Conservation (phyloP, 2,329 filamentous ascomycete species). For the Emergomyces africanus region DNA sequence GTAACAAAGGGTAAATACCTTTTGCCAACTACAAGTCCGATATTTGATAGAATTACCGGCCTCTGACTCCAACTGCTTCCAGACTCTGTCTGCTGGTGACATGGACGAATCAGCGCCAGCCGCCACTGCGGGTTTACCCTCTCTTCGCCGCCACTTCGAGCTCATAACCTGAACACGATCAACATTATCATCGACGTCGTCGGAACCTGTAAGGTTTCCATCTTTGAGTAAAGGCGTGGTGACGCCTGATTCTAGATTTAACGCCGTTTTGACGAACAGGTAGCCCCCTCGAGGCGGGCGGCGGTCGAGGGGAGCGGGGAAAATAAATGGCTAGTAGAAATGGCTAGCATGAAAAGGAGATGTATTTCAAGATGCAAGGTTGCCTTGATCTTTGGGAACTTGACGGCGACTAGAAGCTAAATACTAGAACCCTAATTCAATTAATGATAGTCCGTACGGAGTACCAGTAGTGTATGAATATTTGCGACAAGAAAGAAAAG, state of each 20-base stretch:
- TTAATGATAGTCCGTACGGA: too few species aligned
- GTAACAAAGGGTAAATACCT: conserved; percentile 42
- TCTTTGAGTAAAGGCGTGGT: neutral
- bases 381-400: neutral
- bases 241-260: conserved; percentile 14
- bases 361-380: too few species aligned
- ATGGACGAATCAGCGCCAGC: conserved; percentile 19
- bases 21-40: conserved; percentile 86
- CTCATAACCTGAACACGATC: conserved; percentile 12
- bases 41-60: conserved; percentile 74
- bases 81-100: conserved; percentile 34
- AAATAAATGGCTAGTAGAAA: conserved; percentile 3
- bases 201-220: conserved; percentile 6
- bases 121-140: conserved; percentile 11
- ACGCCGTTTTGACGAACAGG: conserved; percentile 29
- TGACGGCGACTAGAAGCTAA: neutral
- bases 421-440: too few species aligned
- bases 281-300: conserved; percentile 22
- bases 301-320: conserved; percentile 9
- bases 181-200: conserved; percentile 10
- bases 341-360: conserved; percentile 3
- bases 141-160: conserved; percentile 11
- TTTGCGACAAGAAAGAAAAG: too few species aligned
- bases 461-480: too few species aligned
- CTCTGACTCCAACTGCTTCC: conserved; percentile 64